Conservation (phyloP, 2,329 filamentous ascomycete species). For the Epichloe baconii region DNA sequence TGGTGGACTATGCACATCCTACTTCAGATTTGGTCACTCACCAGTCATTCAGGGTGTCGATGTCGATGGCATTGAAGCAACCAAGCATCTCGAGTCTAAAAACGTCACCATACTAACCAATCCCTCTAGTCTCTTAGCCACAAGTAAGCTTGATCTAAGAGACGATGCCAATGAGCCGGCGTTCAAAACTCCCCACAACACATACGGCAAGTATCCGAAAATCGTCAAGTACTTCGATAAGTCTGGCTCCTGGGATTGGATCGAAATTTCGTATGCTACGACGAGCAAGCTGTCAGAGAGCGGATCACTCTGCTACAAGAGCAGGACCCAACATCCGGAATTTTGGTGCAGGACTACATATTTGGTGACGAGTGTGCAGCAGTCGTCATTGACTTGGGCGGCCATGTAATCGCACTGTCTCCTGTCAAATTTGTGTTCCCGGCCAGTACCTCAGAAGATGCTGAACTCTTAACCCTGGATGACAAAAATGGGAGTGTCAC, state of each 20-base stretch:
- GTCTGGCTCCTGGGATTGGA: neutral
- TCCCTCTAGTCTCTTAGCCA: neutral
- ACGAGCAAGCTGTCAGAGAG: neutral
- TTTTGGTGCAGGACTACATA: neutral
- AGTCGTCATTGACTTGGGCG: neutral
- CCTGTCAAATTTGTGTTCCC: neutral
- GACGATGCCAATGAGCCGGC: neutral
- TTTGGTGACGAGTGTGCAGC: neutral
- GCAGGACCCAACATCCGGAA: neutral
- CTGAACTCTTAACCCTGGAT: neutral
- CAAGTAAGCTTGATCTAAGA: neutral
- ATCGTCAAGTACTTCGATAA: neutral
- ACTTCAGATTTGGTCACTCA: neutral
- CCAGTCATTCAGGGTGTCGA: neutral
- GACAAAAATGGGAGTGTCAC: neutral
- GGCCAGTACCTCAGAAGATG: neutral
- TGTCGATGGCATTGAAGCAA: neutral
- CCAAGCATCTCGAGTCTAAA: neutral
- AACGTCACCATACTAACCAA: neutral
- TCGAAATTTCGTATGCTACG: neutral
- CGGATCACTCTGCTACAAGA: neutral
- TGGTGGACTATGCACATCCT: neutral
- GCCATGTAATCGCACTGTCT: neutral
- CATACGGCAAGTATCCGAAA: neutral
- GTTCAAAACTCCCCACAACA: neutral